A percentile compares a stretch with the other conserved stretches of the same genome.
Evolutionary conservation across 148 eudicot species (phyloP).

Genomic region (Chenopodium formosanum): DNA sequence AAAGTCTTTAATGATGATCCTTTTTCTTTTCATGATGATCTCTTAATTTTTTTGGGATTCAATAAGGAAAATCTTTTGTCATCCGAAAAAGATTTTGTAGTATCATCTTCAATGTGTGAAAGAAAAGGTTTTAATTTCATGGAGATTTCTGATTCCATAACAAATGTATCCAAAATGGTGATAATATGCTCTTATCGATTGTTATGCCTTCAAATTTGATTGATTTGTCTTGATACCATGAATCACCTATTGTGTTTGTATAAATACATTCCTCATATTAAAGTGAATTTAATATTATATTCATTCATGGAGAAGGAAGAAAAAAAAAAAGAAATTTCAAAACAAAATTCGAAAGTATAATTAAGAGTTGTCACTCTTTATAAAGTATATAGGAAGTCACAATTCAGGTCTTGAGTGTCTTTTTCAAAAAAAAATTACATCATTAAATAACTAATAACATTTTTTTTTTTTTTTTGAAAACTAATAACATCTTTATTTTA

Average conservation of each 20-base stretch:
- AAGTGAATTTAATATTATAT: background rate
- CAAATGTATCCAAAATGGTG: too few relatives aligned
- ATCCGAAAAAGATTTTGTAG: constrained; percentile 1
- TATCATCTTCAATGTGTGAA: background rate
- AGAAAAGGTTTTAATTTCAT: constrained; percentile 7
- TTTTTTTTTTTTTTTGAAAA: too few relatives aligned
- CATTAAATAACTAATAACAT: too few relatives aligned
- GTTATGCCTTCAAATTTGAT: too few relatives aligned
- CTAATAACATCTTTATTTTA: too few relatives aligned
- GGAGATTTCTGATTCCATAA: background rate
- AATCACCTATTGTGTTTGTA: background rate
- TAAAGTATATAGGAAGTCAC: background rate
- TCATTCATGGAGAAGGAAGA: background rate
- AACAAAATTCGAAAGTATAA: background rate
- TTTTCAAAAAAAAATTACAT: background rate
- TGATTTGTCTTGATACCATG: too few relatives aligned
- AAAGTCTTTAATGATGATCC: background rate
- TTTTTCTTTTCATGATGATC: background rate
- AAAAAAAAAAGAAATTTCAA: background rate
- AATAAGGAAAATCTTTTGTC: background rate
- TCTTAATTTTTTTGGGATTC: background rate
- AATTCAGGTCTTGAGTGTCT: background rate
- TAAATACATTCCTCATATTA: background rate
- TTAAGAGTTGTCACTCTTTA: background rate
- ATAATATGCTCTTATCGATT: too few relatives aligned